Conservation (phyloP, 345 rosid genomes). For the Clarkia xantiana region DNA sequence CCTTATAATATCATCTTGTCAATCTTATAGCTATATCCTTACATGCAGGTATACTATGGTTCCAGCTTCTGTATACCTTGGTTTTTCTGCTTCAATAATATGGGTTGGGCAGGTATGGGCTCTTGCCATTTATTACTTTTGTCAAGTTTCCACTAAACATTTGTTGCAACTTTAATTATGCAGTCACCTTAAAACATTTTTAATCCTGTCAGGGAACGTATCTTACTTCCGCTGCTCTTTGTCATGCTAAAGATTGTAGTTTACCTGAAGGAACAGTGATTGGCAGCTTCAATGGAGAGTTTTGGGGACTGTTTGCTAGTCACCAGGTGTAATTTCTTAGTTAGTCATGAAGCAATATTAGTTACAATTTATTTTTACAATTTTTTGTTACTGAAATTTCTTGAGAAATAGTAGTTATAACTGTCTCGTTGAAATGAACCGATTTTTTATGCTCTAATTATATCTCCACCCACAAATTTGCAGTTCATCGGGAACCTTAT, state of each 20-base stretch:
- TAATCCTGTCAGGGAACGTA: slow-evolving; percentile 57
- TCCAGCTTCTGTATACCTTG: slow-evolving; percentile 74
- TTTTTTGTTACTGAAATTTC: neutral
- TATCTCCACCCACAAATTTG: slow-evolving; percentile 10
- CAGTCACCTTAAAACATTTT: slow-evolving; percentile 1
- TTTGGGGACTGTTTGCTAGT: slow-evolving; percentile 77
- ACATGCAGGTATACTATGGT: slow-evolving; percentile 66
- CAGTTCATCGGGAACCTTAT: slow-evolving; percentile 84
- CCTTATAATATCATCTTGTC: neutral
- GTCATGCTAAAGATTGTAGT: slow-evolving; percentile 45
- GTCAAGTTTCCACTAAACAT: neutral
- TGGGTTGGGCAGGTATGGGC: slow-evolving; percentile 90
- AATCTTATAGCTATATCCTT: neutral
- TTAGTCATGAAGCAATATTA: too few relatives aligned
- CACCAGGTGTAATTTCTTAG: slow-evolving; percentile 48
- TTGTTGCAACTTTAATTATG: neutral
- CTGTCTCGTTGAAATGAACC: neutral
- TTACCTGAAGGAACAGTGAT: slow-evolving; percentile 63
- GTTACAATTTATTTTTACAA: neutral
- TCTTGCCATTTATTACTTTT: slow-evolving; percentile 8
- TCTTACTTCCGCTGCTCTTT: slow-evolving; percentile 71
- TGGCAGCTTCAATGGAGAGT: slow-evolving; percentile 81
- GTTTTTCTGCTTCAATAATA: slow-evolving; percentile 77
- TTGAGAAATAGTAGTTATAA: neutral
- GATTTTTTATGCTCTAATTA: neutral